Evolutionary conservation across 352 stramenopile genomes (phyloP).

Genomic region (Phytophthora europaea): DNA sequence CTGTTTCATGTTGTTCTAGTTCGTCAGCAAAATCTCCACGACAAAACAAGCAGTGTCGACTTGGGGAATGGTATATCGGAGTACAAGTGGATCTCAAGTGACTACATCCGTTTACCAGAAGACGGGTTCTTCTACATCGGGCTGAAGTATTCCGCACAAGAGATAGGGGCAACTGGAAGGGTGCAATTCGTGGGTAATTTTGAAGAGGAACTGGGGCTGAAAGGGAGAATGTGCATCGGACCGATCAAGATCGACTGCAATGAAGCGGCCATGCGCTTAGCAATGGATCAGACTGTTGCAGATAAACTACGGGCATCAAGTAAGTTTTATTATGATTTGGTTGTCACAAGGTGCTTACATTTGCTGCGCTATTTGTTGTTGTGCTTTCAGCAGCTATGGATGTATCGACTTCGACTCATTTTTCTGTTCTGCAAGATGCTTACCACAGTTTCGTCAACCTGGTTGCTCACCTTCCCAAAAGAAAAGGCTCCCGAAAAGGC

Average conservation of each 20-base stretch:
- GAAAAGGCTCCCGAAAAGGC: conserved; percentile 13
- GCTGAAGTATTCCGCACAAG: conserved; percentile 57
- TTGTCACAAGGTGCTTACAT: background rate
- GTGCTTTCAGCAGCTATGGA: conserved; percentile 26
- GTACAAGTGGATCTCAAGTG: conserved; percentile 64
- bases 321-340: conserved; percentile 14
- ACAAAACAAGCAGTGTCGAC: conserved; percentile 3
- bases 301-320: conserved; percentile 16
- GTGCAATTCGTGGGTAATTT: conserved; percentile 31
- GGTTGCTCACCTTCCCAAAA: conserved; percentile 45
- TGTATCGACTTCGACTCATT: conserved; percentile 51
- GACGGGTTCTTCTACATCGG: conserved; percentile 83
- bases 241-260: conserved; percentile 73
- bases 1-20: conserved; percentile 57
- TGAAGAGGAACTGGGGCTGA: conserved; percentile 59
- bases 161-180: conserved; percentile 22
- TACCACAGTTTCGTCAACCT: conserved; percentile 54
- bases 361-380: background rate
- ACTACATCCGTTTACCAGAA: conserved; percentile 70
- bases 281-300: conserved; percentile 30
- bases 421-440: conserved; percentile 62
- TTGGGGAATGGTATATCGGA: conserved; percentile 13
- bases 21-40: conserved; percentile 21
- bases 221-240: conserved; percentile 68
- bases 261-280: conserved; percentile 51